Evolutionary conservation across 192 early-diverging fungal genomes (phyloP), one percentile per base, ranked within the genome.

Genomic region (Podila minutissima): DNA sequence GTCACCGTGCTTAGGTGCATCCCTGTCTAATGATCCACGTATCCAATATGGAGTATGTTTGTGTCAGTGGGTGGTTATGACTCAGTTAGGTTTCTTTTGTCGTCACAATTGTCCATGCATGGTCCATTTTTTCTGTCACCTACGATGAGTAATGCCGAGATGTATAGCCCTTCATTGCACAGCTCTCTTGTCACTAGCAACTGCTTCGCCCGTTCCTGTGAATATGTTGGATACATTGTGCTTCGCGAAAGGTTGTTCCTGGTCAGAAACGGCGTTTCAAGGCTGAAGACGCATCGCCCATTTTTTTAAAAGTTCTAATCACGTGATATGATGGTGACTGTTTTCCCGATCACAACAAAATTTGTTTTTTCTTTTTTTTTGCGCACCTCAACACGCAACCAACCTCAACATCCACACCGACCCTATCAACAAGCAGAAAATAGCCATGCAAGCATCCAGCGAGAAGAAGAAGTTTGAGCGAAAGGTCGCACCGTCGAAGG

Each of bases 61-160:
- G 64, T 8, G 19, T 20, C 8, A 55, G 24, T 24, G 53, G 53
- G 53, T 12, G 24, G n/a, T 9, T 55, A 5, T 17, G 10, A 24
- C 26, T 11, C 8, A 49, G 13, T 10, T 19, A 4, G 29, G 2
- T 38, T 4, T 48, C 35, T 38, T 5, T 64, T 0, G 24, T 64
- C 46, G 29, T 24, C 33, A n/a, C 19, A 29, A 51, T 9, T n/a
- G 41, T 26, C 2, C 13, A 17, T 53, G 17, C n/a, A 31, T 19
- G 48, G 1, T 46, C 22, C 13, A 37, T 38, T 35, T 32, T 11
- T 35, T 20, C 4, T 41, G 6, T 29, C 20, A 35, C 53, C 49
- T 76, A 76, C 74, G 5, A 76, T 71, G 68, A 76, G 68, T 41
- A 66, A 60, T 49, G 74, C 62, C 9, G 74, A 76, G 35, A 49